Percentiles rank a stretch among this genome's conserved stretches.
Evolutionary conservation across 2,329 filamentous ascomycete species (phyloP).

Genomic region (Colletotrichum sp.): DNA sequence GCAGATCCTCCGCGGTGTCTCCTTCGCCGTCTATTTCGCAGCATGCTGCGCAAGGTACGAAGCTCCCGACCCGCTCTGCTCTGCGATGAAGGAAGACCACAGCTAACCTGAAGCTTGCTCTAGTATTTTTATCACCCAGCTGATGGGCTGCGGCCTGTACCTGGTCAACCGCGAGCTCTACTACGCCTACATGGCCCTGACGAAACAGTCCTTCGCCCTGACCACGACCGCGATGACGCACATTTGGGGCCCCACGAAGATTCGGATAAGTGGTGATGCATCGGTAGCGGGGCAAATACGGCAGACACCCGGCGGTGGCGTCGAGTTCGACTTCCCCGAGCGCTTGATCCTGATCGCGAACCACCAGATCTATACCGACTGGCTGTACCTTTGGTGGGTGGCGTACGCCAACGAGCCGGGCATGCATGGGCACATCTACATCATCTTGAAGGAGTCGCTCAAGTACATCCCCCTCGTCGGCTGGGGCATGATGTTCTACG

Average conservation of each 20-base stretch:
- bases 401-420: conserved; percentile 78
- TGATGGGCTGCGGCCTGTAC: conserved; percentile 79
- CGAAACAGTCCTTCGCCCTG: conserved; percentile 83
- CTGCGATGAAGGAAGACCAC: neutral
- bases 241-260: conserved; percentile 84
- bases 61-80: neutral
- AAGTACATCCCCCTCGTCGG: conserved; percentile 83
- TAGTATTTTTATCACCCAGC: conserved; percentile 73
- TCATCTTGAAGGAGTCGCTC: conserved; percentile 87
- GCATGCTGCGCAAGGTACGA: conserved; percentile 54
- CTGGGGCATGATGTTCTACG: conserved; percentile 82
- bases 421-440: conserved; percentile 87
- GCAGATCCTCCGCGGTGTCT: conserved; percentile 57
- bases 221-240: conserved; percentile 81
- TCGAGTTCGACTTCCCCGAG: conserved; percentile 82
- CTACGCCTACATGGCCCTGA: conserved; percentile 86
- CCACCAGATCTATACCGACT: conserved; percentile 89
- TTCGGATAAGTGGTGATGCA: conserved; percentile 83
- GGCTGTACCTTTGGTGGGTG: conserved; percentile 93
- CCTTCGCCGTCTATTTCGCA: conserved; percentile 58
- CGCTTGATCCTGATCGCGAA: conserved; percentile 85
- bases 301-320: conserved; percentile 71
- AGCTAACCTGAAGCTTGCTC: neutral
- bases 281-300: conserved; percentile 79
- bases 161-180: conserved; percentile 78